Conservation (phyloP, 192 early-diverging fungal genomes). For the Gonapodya sp. region DNA sequence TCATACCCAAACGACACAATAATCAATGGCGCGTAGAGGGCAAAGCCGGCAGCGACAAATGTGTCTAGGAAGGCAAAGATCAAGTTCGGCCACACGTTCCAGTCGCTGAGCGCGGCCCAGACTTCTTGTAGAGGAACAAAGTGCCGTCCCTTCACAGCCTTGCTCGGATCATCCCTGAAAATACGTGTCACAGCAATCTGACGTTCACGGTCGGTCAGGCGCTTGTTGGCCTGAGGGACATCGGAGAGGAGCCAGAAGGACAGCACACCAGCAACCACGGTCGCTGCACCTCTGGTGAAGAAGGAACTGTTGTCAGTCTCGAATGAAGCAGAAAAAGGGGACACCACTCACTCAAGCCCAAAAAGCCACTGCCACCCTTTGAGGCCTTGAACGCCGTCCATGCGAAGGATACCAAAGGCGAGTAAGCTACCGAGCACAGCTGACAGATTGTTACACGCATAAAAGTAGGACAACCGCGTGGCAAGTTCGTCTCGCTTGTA, state of each 20-base stretch:
- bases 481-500: conserved; percentile 42
- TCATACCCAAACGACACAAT: conserved; percentile 14
- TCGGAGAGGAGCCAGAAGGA: conserved; percentile 49
- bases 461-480: conserved; percentile 37
- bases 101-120: conserved; percentile 12
- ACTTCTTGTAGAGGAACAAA: conserved; percentile 21
- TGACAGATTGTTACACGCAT: conserved; percentile 37
- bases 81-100: conserved; percentile 26
- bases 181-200: conserved; percentile 49
- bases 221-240: conserved; percentile 33
- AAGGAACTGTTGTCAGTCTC: neutral
- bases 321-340: neutral
- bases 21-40: conserved; percentile 8
- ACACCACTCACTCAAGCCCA: conserved; percentile 31
- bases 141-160: conserved; percentile 28
- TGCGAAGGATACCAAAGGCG: conserved; percentile 41
- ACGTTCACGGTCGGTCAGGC: conserved; percentile 42
- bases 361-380: conserved; percentile 63
- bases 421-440: conserved; percentile 42
- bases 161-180: conserved; percentile 46
- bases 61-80: conserved; percentile 17
- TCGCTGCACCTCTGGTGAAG: conserved; percentile 28
- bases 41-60: conserved; percentile 16
- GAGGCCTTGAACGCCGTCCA: conserved; percentile 39
- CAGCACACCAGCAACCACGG: conserved; percentile 33